Evolutionary conservation across 352 stramenopile genomes (phyloP).

Genomic region (Globisporangium okanoganense): DNA sequence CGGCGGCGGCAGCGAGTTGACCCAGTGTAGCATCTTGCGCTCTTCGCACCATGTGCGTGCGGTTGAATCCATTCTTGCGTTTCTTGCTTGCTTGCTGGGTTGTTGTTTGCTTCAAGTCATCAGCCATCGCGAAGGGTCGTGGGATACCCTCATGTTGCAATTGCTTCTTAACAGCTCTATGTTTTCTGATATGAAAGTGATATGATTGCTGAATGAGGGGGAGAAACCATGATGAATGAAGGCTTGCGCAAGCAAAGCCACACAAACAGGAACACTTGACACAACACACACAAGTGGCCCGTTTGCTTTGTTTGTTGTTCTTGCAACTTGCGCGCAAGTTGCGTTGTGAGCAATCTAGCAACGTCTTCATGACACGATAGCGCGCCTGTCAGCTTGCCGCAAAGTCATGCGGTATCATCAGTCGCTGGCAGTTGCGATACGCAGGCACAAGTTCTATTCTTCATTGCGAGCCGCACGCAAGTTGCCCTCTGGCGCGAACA

Average conservation of each 20-base stretch:
- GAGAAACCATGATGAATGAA: neutral
- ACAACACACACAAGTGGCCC: neutral
- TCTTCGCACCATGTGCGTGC: neutral
- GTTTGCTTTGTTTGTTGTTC: neutral
- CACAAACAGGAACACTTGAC: neutral
- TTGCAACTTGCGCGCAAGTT: neutral
- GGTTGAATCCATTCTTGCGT: neutral
- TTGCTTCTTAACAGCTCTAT: too few relatives aligned
- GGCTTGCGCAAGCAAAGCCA: too few relatives aligned
- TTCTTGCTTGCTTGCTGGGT: neutral
- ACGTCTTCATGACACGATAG: neutral
- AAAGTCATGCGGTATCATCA: too few relatives aligned
- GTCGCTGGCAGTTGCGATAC: too few relatives aligned
- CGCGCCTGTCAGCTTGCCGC: neutral
- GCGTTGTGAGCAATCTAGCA: neutral
- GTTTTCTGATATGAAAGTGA: too few relatives aligned
- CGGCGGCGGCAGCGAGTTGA: constrained; percentile 66
- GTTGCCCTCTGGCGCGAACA: neutral
- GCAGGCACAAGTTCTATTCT: neutral
- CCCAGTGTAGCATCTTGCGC: constrained; percentile 62
- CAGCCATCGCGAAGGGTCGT: constrained; percentile 3
- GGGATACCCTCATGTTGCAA: neutral
- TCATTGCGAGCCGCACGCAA: neutral
- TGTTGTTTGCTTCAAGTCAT: neutral
- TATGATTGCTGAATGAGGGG: neutral